Percentiles rank a stretch among this genome's conserved stretches.
phyloP scores from a whole-genome alignment of 169 alveolate genomes.

The Plasmodium inui region DNA sequence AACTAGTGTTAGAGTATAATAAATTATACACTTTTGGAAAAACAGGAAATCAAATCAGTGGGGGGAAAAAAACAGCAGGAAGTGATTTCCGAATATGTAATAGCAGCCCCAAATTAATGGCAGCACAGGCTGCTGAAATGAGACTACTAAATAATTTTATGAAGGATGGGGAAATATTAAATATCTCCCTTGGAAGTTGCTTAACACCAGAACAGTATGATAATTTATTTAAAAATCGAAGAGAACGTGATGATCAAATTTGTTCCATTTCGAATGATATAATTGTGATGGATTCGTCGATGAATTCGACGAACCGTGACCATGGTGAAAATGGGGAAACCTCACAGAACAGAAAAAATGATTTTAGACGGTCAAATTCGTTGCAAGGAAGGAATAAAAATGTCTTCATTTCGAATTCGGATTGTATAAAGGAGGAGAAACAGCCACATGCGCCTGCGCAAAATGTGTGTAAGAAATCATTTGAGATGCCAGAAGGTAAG shows the following conservation, averaged over 20 bases:
- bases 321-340: neutral
- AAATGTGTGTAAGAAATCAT: neutral
- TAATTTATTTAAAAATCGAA: conserved; percentile 43
- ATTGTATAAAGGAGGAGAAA: neutral
- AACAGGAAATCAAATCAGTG: neutral
- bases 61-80: neutral
- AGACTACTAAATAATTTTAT: conserved; percentile 64
- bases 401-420: neutral
- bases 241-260: conserved; percentile 57
- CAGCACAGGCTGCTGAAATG: conserved; percentile 74
- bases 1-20: conserved; percentile 46
- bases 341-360: neutral
- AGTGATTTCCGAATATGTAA: conserved; percentile 12
- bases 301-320: neutral
- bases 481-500: neutral
- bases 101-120: conserved; percentile 35
- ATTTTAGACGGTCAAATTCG: neutral
- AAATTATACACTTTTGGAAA: conserved; percentile 38
- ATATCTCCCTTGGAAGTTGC: conserved; percentile 62
- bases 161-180: conserved; percentile 55
- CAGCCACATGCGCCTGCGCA: neutral
- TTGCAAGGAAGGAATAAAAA: neutral
- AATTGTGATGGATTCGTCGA: conserved; percentile 11
- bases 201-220: conserved; percentile 49
- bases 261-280: conserved; percentile 33